These are phyloP conservation scores for Blastomyces silverae DNA, from an alignment of 2,329 filamentous ascomycete genomes.

Conservation along the genomic window DNA sequence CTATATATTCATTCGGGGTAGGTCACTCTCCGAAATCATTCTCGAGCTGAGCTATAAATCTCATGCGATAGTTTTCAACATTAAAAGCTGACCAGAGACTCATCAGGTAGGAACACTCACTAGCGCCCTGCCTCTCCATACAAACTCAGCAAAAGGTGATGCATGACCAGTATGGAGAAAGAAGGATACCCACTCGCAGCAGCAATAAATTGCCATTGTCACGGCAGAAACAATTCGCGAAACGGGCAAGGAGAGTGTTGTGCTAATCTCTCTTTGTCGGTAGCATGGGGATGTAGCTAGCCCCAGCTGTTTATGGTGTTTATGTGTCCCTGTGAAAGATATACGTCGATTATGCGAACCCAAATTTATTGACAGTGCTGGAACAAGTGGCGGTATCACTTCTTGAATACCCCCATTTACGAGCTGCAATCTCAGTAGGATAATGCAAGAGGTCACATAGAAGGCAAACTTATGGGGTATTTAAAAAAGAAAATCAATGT, in stretches of 20 bases:
- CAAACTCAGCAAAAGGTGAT: background rate
- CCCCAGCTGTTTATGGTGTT: background rate
- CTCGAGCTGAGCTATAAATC: background rate
- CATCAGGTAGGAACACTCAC: background rate
- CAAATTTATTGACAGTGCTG: background rate
- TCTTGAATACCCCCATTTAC: background rate
- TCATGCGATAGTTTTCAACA: background rate
- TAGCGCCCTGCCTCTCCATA: background rate
- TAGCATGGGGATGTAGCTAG: background rate
- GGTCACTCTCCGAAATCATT: background rate
- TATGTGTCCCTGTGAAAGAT: background rate
- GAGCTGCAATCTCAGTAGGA: background rate
- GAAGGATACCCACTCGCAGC: background rate
- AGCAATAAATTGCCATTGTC: background rate
- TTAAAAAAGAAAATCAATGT: background rate
- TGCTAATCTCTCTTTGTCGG: background rate
- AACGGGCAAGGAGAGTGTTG: background rate
- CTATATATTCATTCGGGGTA: background rate
- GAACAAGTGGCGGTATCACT: background rate
- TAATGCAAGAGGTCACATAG: background rate
- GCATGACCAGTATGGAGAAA: background rate
- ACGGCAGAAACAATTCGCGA: background rate
- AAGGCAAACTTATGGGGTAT: background rate
- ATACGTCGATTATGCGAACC: background rate
- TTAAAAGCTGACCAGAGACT: background rate